A percentile compares a stretch with the other conserved stretches of the same genome.
phyloP scores from a whole-genome alignment of 495 filamentous ascomycete species.

The Xylaria castorea region DNA sequence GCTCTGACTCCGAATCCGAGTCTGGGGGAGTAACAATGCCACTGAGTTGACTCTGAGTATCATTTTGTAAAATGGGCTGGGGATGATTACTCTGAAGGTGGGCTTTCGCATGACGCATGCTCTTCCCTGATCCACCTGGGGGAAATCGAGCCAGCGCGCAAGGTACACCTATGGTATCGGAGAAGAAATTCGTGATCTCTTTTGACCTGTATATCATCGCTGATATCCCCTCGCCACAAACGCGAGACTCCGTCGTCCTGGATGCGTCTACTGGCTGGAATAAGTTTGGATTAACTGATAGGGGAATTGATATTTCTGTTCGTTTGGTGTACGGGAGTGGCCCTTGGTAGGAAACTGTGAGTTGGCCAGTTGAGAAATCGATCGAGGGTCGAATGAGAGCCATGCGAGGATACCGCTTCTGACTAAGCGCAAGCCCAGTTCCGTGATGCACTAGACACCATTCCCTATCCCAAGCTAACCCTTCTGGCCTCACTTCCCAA shows the following conservation, averaged over 20 bases:
- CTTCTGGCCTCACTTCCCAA: slow-evolving; percentile 81
- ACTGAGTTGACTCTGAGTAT: slow-evolving; percentile 56
- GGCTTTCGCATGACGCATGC: slow-evolving; percentile 69
- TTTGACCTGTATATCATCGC: slow-evolving; percentile 70
- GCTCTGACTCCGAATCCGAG: slow-evolving; percentile 49
- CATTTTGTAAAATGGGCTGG: slow-evolving; percentile 19
- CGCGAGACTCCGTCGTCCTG: slow-evolving; percentile 60
- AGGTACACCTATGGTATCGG: slow-evolving; percentile 71
- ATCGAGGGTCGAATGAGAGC: slow-evolving; percentile 74
- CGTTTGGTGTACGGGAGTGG: slow-evolving; percentile 38
- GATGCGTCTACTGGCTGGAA: slow-evolving; percentile 47
- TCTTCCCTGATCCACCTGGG: slow-evolving; percentile 58
- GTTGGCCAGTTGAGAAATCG: slow-evolving; percentile 61
- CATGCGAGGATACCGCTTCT: slow-evolving; percentile 86
- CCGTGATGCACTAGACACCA: slow-evolving; percentile 91
- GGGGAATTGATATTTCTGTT: slow-evolving; percentile 60
- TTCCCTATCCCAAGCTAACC: slow-evolving; percentile 89
- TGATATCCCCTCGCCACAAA: slow-evolving; percentile 79
- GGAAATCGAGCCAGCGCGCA: slow-evolving; percentile 85
- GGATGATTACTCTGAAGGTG: slow-evolving; percentile 63
- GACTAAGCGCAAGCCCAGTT: slow-evolving; percentile 76
- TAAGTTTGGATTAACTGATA: slow-evolving; percentile 64
- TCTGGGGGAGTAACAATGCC: slow-evolving; percentile 55
- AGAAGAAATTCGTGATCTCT: slow-evolving; percentile 75
- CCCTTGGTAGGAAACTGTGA: slow-evolving; percentile 58